phyloP scores from a whole-genome alignment of 257 asterid species.

The Lavandula angustifolia region DNA sequence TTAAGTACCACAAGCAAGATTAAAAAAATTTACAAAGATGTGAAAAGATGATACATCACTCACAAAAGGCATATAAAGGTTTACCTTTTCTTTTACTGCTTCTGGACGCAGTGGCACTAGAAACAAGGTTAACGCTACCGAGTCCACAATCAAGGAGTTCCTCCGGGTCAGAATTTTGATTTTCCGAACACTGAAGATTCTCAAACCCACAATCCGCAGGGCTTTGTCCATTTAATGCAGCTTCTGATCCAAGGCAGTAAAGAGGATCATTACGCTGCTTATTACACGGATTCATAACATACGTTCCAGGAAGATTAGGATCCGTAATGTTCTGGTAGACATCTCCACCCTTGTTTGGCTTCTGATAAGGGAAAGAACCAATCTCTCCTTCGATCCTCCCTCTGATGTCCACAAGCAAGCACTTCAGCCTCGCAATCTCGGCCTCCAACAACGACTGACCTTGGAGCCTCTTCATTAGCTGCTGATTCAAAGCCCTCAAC shows the following conservation, averaged over 20 bases:
- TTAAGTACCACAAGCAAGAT: background rate
- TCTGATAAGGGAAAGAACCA: slow-evolving; percentile 94
- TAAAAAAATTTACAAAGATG: slow-evolving; percentile 3
- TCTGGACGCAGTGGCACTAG: slow-evolving; percentile 39
- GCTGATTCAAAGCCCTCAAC: slow-evolving; percentile 83
- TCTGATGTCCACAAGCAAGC: slow-evolving; percentile 90
- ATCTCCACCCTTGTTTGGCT: slow-evolving; percentile 57
- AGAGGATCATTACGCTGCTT: slow-evolving; percentile 75
- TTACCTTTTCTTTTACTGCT: slow-evolving; percentile 61
- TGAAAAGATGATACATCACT: slow-evolving; percentile 20
- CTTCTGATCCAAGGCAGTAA: slow-evolving; percentile 75
- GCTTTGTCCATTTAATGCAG: slow-evolving; percentile 50
- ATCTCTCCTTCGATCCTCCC: slow-evolving; percentile 98
- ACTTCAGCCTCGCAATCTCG: slow-evolving; percentile 88
- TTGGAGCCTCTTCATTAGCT: slow-evolving; percentile 83
- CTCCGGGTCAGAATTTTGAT: slow-evolving; percentile 43
- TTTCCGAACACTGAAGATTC: slow-evolving; percentile 58
- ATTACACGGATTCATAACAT: slow-evolving; percentile 77
- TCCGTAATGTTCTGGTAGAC: slow-evolving; percentile 45
- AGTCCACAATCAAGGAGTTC: slow-evolving; percentile 54
- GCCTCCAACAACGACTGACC: slow-evolving; percentile 89
- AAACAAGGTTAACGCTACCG: slow-evolving; percentile 34
- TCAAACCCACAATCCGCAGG: slow-evolving; percentile 64
- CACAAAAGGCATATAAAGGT: slow-evolving; percentile 1
- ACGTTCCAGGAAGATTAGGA: slow-evolving; percentile 56